Base-by-base conservation (phyloP, 108 stramenopile species). In the Conticribra guillardii region DNA sequence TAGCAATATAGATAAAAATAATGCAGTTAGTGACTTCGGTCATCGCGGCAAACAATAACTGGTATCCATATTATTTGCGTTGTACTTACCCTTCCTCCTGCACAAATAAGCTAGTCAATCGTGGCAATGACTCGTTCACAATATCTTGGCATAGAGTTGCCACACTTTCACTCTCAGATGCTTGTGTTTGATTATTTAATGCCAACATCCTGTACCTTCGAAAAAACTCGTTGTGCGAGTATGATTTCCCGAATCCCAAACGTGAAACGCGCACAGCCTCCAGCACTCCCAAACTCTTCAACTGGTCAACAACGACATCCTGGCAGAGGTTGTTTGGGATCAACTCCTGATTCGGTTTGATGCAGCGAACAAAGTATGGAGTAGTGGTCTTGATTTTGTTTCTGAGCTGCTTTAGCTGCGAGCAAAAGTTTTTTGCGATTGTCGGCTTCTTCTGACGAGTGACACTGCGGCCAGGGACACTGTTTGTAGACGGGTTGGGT, bases 211-310 rank as follows among this genome's bases (percentile, higher is more conserved):
- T 5, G 11, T 41, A 41, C 37, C 37, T 41, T 41, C 37, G 37
- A 11, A 41, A 9, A 41, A 41, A 41, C 37, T 41, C 37, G n/a
- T 89, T 85, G 49, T 94, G 93, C 9, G 90, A 80, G 62, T 90
- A 91, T 23, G 97, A 93, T 4, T 95, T 96, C 15, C 97, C 96
- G 69, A 95, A 99, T 15, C 97, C 98, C 16, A 92, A 90, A 29
- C 96, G 87, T 44, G 90, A 93, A 17, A 98, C 97, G 1, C 97
- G 84, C 23, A 99, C 98, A 44, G 98, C 97, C 69, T 98, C 97
- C 29, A 99, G 69, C 0, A 99, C 97, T 61, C 98, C 97, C 60
- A 93, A 93, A 69, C 93, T 96, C 37, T 93, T 84, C 11, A 97
- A 79, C 72, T 97, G 96, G 54, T 95, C 95, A 5, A 91, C 88